Evolutionary conservation across 306 rosid genomes (phyloP).

Genomic region (Inga oerstediana): DNA sequence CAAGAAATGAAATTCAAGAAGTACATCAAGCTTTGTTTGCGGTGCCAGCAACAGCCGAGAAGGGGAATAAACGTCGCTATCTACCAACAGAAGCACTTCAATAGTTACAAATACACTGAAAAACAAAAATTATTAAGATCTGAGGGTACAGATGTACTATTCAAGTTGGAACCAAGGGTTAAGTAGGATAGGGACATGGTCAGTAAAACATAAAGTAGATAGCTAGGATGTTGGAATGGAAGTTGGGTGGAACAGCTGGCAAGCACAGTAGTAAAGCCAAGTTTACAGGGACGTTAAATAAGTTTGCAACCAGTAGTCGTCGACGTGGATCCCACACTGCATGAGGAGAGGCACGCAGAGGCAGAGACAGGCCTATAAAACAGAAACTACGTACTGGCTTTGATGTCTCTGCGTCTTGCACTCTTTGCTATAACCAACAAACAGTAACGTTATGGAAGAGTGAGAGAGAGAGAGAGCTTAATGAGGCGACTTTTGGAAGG

Average conservation of each 20-base stretch:
- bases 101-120: not conserved
- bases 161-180: not conserved
- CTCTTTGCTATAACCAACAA: not conserved
- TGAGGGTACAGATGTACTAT: not conserved
- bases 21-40: not conserved
- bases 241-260: not conserved
- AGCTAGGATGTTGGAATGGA: not conserved
- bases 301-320: not conserved
- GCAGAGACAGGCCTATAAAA: not conserved
- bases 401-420: not conserved
- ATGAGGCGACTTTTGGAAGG: constrained; percentile 21
- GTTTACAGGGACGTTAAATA: not conserved
- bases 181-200: not conserved
- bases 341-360: not conserved
- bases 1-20: not conserved
- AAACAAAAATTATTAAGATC: not conserved
- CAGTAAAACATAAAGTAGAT: not conserved
- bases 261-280: not conserved
- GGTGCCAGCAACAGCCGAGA: not conserved
- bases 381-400: not conserved
- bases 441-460: not conserved
- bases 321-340: constrained; percentile 4
- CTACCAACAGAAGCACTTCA: not conserved
- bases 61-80: not conserved
- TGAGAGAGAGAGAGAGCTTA: not conserved